phyloP scores from a whole-genome alignment of 371 early-diverging fungal species.

The Choanephora cucurbitarum region DNA sequence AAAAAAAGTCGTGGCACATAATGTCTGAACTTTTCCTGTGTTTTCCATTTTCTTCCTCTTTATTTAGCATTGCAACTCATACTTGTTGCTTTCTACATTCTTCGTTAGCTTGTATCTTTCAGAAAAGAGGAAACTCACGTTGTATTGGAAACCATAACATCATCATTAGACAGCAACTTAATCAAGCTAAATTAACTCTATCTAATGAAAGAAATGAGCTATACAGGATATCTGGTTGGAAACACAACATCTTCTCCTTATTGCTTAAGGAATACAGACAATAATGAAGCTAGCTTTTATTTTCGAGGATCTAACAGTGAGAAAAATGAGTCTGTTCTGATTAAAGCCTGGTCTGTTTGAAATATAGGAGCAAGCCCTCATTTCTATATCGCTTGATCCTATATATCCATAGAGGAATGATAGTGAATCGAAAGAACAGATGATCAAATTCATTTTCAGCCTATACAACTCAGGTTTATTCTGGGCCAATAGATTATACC shows the following conservation, averaged over 20 bases:
- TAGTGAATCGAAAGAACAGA: conserved; percentile 36
- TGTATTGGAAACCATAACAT: too few relatives aligned
- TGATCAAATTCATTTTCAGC: conserved; percentile 75
- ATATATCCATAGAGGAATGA: conserved; percentile 29
- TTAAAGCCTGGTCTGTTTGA: conserved; percentile 90
- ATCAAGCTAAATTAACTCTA: neutral
- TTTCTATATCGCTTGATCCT: neutral
- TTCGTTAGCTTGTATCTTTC: too few relatives aligned
- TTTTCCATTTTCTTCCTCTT: too few relatives aligned
- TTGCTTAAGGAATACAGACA: conserved; percentile 46
- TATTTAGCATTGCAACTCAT: too few relatives aligned
- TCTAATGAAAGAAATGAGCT: conserved; percentile 30
- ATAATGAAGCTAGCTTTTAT: conserved; percentile 90
- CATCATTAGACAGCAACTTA: too few relatives aligned
- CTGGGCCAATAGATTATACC: conserved; percentile 78
- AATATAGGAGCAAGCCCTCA: conserved; percentile 63
- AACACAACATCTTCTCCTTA: conserved; percentile 49
- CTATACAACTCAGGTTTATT: conserved; percentile 87
- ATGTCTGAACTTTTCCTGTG: neutral
- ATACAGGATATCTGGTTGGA: conserved; percentile 46
- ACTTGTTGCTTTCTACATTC: too few relatives aligned
- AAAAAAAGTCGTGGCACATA: too few relatives aligned
- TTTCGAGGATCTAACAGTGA: conserved; percentile 91
- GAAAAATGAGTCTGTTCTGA: conserved; percentile 84
- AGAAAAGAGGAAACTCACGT: too few relatives aligned